Conservation (phyloP, 2,329 filamentous ascomycete genomes). For the Emmonsia crescens region DNA sequence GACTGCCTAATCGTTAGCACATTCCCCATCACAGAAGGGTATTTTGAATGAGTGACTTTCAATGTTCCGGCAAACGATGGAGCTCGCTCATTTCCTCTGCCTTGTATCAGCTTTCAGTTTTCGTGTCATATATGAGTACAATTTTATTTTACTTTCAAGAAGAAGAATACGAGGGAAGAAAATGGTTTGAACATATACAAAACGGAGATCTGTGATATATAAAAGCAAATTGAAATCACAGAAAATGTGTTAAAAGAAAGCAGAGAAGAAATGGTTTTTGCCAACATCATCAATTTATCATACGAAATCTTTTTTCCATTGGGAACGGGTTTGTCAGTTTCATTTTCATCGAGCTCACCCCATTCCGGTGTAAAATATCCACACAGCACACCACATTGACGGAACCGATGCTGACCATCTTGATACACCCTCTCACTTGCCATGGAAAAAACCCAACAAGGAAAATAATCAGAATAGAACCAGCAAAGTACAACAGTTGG, state of each 20-base stretch:
- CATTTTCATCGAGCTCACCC: background rate
- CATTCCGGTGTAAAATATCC: background rate
- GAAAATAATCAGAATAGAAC: background rate
- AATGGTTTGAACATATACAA: background rate
- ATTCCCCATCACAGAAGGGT: background rate
- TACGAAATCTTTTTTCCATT: background rate
- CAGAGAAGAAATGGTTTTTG: background rate
- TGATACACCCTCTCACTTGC: background rate
- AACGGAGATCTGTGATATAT: background rate
- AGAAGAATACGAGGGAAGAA: background rate
- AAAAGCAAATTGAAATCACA: background rate
- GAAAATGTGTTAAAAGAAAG: background rate
- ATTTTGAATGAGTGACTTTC: too few species aligned
- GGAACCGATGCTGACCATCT: background rate
- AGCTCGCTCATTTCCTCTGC: background rate
- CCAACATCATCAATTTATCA: background rate
- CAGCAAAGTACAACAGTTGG: background rate
- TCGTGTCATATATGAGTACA: background rate
- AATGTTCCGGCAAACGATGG: background rate
- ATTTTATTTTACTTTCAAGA: background rate
- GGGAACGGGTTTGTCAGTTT: background rate
- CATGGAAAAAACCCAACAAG: too few species aligned
- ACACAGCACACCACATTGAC: background rate
- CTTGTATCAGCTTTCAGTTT: background rate
- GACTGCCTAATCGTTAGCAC: background rate